Percentiles rank a stretch among this genome's conserved stretches.
phyloP scores from a whole-genome alignment of 2,329 filamentous ascomycete genomes.

The Sporothrix curviconia region DNA sequence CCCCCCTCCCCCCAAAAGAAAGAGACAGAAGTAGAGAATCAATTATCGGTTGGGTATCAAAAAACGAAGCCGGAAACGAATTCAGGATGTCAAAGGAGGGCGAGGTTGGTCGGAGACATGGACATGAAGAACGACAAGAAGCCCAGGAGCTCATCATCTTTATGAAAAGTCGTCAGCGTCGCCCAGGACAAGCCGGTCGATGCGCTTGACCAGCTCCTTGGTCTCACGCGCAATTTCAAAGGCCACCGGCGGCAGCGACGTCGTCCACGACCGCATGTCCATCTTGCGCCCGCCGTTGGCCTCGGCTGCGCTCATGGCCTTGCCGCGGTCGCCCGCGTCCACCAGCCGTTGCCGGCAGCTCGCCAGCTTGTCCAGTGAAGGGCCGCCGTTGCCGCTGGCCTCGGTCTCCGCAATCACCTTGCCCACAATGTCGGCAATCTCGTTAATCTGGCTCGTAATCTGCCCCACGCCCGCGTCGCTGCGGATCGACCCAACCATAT shows the following conservation, averaged over 20 bases:
- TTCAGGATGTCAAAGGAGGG: neutral
- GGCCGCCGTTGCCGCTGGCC: constrained; percentile 44
- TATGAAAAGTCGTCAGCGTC: constrained; percentile 25
- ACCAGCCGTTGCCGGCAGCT: constrained; percentile 60
- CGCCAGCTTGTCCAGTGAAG: constrained; percentile 48
- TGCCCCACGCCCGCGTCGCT: constrained; percentile 55
- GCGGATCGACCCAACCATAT: constrained; percentile 68
- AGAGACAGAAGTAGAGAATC: too few species aligned
- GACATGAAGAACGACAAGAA: too few species aligned
- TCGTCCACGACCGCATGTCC: constrained; percentile 58
- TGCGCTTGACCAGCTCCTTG: constrained; percentile 57
- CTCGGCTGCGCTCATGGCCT: constrained; percentile 45
- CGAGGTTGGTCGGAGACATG: too few species aligned
- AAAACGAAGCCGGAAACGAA: neutral
- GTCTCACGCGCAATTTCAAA: constrained; percentile 79
- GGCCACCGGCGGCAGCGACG: constrained; percentile 72
- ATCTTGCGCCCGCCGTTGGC: constrained; percentile 45
- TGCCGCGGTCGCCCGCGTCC: constrained; percentile 55
- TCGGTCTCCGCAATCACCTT: constrained; percentile 64
- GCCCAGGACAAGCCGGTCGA: constrained; percentile 24
- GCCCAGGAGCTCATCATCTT: too few species aligned
- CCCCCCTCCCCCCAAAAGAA: too few species aligned
- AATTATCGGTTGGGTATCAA: too few species aligned
- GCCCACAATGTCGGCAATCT: constrained; percentile 64
- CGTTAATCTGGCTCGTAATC: constrained; percentile 62